These are phyloP conservation scores for Leishmania tarentolae DNA, from an alignment of 208 protist species.

Conservation along the genomic window DNA sequence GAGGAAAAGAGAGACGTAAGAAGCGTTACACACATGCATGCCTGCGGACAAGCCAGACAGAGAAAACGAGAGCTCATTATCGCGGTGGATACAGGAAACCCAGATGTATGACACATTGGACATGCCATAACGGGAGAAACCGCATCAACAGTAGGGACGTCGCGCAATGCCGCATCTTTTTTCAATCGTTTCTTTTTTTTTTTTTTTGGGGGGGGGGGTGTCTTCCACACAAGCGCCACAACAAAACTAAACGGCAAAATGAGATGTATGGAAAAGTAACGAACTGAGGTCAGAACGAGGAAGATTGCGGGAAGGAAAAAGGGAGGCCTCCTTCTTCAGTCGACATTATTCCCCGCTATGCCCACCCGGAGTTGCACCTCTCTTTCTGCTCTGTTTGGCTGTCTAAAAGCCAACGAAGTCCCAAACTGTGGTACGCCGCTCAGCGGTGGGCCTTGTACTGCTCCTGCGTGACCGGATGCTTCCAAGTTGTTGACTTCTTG, in stretches of 20 bases:
- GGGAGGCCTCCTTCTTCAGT: neutral
- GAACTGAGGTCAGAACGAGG: neutral
- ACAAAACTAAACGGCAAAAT: constrained; percentile 1
- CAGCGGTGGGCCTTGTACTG: constrained; percentile 32
- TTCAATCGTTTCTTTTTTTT: neutral
- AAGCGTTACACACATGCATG: neutral
- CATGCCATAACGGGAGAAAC: neutral
- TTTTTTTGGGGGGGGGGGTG: too few relatives aligned
- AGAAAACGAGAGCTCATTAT: too few relatives aligned
- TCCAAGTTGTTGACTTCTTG: constrained; percentile 40
- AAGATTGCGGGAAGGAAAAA: neutral
- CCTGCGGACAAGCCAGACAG: neutral
- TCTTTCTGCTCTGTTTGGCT: neutral
- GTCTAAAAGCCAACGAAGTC: neutral
- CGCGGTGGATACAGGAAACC: neutral
- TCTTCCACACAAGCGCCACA: neutral
- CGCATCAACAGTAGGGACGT: neutral
- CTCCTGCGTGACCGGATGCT: constrained; percentile 38
- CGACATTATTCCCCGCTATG: neutral
- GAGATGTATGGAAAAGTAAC: neutral
- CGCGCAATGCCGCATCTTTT: neutral
- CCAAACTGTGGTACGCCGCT: neutral
- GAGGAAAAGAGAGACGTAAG: neutral
- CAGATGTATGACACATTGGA: neutral
- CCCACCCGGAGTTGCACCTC: neutral